Base-by-base conservation (phyloP, 352 stramenopile genomes). In the Globisporangium nunn region DNA sequence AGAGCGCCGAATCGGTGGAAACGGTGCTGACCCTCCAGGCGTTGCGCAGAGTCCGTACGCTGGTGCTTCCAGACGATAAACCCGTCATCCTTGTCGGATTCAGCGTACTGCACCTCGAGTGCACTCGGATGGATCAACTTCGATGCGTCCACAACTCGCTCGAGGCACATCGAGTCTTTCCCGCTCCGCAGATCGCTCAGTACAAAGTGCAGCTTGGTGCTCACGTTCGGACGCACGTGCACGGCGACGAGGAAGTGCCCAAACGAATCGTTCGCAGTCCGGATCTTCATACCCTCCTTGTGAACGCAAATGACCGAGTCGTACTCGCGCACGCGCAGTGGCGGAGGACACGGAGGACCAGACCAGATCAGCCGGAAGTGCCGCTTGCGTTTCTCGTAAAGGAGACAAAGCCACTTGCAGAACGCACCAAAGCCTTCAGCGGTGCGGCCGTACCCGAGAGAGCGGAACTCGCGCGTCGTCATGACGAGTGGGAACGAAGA, bases 331-430 rank as follows among this genome's bases (percentile, higher is more conserved):
- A 84, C 29, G 12, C 78, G 70, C 47, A 88, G 57, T 4, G 78
- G 74, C 18, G 64, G 72, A 40, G 78, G 74, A 56, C 75, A 87
- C 4, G 68, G 65, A 1, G 68, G 44, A n/a, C 78, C 78, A 0
- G 71, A 81, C 78, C 78, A 88, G 30, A 85, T 59, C 3, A 88
- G 61, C 6, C 76, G 72, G 28, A 81, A 81, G 41, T 75, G 64
- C 1, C 74, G 66, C 29, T 64, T 66, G 5, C 78, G 63, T 30
- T 73, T 75, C 41, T 87, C 75, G 45, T 87, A 88, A 11, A 85
- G 52, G 12, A 87, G 30, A 15, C 72, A 85, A 2, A 88, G 56
- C 72, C 72, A 87, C 39, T 81, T 77, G 62, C 75, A 87, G 52
- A 85, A 88, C 11, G 60, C 54, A 0, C 46, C 50, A 2, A 87